phyloP scores from a whole-genome alignment of 345 rosid genomes.

The Citrus unshiu region DNA sequence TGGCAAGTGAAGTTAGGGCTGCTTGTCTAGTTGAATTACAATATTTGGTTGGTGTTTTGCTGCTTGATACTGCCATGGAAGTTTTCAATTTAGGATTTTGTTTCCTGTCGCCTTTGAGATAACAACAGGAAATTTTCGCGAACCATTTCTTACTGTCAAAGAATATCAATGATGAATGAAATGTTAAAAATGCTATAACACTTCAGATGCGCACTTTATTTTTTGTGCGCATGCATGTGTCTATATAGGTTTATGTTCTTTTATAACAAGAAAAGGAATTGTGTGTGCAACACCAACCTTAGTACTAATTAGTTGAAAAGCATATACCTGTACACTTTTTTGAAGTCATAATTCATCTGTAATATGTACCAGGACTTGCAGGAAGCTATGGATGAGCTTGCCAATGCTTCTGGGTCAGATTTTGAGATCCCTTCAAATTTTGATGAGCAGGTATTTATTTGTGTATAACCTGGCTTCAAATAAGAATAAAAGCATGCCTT shows the following conservation, averaged over 20 bases:
- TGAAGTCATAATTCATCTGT: not conserved
- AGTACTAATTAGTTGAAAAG: not conserved
- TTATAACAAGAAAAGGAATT: not conserved
- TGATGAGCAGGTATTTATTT: constrained; percentile 42
- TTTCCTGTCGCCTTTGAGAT: not conserved
- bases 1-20: no score
- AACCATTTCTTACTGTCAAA: not conserved
- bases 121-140: not conserved
- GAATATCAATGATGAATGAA: not conserved
- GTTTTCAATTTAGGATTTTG: not conserved
- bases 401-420: constrained; percentile 41
- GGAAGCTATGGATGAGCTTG: constrained; percentile 46
- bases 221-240: not conserved
- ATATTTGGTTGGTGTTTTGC: not conserved
- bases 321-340: not conserved
- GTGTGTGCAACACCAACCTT: not conserved
- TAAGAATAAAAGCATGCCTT: constrained; percentile 14
- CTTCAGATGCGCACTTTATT: not conserved
- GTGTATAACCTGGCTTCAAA: constrained; percentile 16
- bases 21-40: not conserved
- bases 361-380: constrained; percentile 31
- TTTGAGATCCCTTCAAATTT: constrained; percentile 46
- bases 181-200: not conserved
- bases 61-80: not conserved
- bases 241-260: not conserved